phyloP scores from a whole-genome alignment of 345 rosid genomes.

The Melaleuca quinquenervia region DNA sequence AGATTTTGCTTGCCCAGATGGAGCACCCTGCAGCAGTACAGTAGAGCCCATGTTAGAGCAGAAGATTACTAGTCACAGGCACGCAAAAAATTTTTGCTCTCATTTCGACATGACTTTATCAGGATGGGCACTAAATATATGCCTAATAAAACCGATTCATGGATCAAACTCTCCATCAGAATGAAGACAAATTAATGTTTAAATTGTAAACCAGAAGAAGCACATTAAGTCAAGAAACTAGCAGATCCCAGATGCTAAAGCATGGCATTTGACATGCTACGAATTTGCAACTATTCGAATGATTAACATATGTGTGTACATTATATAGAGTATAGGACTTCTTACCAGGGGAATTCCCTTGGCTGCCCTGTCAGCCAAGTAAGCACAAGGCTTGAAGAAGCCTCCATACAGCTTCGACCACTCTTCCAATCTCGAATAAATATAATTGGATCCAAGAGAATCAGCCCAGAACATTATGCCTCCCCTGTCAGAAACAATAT shows the following conservation, averaged over 20 bases:
- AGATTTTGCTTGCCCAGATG: slow-evolving; percentile 8
- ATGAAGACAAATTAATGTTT: neutral
- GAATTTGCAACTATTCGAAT: neutral
- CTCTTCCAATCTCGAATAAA: slow-evolving; percentile 57
- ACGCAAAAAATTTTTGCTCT: neutral
- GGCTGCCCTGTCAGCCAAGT: slow-evolving; percentile 73
- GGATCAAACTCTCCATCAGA: neutral
- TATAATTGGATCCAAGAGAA: slow-evolving; percentile 62
- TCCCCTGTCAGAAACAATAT: slow-evolving; percentile 20
- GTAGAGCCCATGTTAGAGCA: neutral
- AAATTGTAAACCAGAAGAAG: neutral
- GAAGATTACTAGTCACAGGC: neutral
- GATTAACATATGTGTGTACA: neutral
- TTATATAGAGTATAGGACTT: neutral
- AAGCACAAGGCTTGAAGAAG: slow-evolving; percentile 89
- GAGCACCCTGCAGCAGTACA: slow-evolving; percentile 13
- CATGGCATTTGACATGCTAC: neutral
- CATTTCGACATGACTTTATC: neutral
- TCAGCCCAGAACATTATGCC: slow-evolving; percentile 97
- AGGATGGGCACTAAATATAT: neutral
- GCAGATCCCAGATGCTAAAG: neutral
- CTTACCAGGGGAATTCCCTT: slow-evolving; percentile 61
- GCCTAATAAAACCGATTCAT: neutral
- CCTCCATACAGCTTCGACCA: slow-evolving; percentile 77
- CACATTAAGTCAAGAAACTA: neutral